Conservation (phyloP, 306 rosid genomes). For the Gynostemma pentaphyllum region DNA sequence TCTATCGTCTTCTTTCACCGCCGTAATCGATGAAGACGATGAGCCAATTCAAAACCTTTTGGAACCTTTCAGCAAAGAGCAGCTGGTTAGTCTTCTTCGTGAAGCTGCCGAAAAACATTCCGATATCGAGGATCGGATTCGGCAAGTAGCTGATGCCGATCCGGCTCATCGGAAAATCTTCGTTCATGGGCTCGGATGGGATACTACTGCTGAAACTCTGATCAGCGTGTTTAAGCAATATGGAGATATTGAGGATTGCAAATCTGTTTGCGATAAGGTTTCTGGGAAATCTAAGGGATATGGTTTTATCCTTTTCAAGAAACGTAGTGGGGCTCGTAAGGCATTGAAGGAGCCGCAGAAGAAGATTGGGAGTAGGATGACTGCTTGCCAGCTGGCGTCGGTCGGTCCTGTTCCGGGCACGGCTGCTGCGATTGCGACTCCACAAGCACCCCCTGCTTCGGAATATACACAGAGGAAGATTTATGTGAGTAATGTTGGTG, state of each 20-base stretch:
- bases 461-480: conserved; percentile 90
- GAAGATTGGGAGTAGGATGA: conserved; percentile 78
- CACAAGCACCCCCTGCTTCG: conserved; percentile 17
- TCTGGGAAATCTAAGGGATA: conserved; percentile 95
- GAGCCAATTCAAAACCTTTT: conserved; percentile 58
- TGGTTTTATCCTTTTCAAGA: conserved; percentile 72
- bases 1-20: conserved; percentile 3
- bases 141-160: conserved; percentile 60
- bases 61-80: conserved; percentile 71
- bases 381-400: conserved; percentile 87
- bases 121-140: conserved; percentile 61
- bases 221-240: conserved; percentile 42
- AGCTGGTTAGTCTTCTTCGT: conserved; percentile 32
- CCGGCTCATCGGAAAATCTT: conserved; percentile 72
- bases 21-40: conserved; percentile 26
- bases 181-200: conserved; percentile 93
- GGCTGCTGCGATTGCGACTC: background rate
- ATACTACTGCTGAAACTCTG: conserved; percentile 62
- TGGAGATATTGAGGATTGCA: conserved; percentile 87
- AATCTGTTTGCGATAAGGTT: conserved; percentile 79
- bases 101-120: conserved; percentile 63
- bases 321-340: conserved; percentile 58
- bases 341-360: conserved; percentile 85
- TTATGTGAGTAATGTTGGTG: conserved; percentile 77
- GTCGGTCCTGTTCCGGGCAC: conserved; percentile 59